These are phyloP conservation scores for Dimargaris cristalligena DNA, from an alignment of 192 early-diverging fungal species.

Conservation along the genomic window DNA sequence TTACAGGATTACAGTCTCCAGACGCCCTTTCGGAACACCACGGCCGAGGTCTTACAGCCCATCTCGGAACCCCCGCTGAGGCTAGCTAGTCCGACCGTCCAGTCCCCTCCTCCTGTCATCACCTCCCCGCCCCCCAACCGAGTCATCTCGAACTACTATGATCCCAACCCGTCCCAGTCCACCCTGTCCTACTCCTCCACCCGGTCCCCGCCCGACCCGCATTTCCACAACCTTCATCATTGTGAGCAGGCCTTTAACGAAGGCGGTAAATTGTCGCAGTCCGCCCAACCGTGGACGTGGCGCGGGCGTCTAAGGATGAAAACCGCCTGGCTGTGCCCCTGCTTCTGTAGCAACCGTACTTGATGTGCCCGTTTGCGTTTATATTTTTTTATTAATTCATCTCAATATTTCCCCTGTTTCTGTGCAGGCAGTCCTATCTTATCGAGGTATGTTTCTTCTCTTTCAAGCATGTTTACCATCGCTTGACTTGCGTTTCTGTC, in stretches of 20 bases:
- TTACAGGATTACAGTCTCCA: neutral
- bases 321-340: neutral
- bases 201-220: slow-evolving; percentile 3
- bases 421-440: too few species aligned
- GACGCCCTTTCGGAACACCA: neutral
- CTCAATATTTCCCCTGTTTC: too few species aligned
- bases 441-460: too few species aligned
- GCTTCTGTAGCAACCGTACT: too few species aligned
- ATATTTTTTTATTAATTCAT: too few species aligned
- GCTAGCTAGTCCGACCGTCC: neutral
- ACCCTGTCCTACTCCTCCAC: slow-evolving; percentile 1
- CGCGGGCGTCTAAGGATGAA: neutral
- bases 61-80: neutral
- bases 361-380: too few species aligned
- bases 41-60: neutral
- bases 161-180: neutral
- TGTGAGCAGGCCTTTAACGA: neutral
- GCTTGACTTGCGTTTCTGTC: too few species aligned
- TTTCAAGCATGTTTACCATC: too few species aligned
- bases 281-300: slow-evolving; percentile 6
- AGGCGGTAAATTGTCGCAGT: slow-evolving; percentile 7
- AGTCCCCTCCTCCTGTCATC: neutral
- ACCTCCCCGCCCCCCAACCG: neutral
- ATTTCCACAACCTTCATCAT: slow-evolving; percentile 5
- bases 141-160: neutral